A percentile compares a stretch with the other conserved stretches of the same genome.
Conservation (phyloP, 306 rosid genomes). For the Cicer arietinum region DNA sequence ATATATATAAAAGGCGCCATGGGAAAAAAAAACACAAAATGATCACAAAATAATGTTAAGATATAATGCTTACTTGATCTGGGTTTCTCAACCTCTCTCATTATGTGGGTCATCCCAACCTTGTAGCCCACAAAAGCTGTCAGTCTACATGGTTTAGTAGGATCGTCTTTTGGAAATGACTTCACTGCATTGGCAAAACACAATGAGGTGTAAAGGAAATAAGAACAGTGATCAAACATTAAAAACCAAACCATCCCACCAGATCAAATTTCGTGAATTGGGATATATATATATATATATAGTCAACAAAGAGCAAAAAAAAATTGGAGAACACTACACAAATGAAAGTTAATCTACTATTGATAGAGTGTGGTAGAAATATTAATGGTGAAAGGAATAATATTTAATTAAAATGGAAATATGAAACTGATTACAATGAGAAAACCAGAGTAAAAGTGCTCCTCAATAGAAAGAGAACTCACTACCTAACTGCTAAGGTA, state of each 20-base stretch:
- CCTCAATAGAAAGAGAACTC: no score
- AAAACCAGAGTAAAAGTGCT: no score
- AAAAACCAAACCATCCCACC: not conserved
- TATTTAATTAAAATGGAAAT: no score
- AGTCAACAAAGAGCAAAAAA: not conserved
- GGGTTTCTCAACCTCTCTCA: constrained; percentile 87
- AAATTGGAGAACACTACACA: not conserved
- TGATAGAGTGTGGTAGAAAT: no score
- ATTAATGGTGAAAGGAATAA: no score
- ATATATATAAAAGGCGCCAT: no score
- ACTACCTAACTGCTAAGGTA: no score
- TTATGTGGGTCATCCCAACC: constrained; percentile 90
- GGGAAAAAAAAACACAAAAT: no score
- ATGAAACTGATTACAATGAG: no score
- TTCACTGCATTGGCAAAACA: constrained; percentile 59
- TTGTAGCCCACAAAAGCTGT: constrained; percentile 85
- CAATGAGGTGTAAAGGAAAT: not conserved
- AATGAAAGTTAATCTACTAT: no score
- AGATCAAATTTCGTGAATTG: not conserved
- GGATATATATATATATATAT: no score
- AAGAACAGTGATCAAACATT: not conserved
- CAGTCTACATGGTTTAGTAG: constrained; percentile 62
- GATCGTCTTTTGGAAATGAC: constrained; percentile 75
- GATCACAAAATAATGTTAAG: not conserved
- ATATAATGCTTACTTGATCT: constrained; percentile 69